phyloP scores from a whole-genome alignment of 2,329 filamentous ascomycete species.

The Cladobotryum mycophilum region DNA sequence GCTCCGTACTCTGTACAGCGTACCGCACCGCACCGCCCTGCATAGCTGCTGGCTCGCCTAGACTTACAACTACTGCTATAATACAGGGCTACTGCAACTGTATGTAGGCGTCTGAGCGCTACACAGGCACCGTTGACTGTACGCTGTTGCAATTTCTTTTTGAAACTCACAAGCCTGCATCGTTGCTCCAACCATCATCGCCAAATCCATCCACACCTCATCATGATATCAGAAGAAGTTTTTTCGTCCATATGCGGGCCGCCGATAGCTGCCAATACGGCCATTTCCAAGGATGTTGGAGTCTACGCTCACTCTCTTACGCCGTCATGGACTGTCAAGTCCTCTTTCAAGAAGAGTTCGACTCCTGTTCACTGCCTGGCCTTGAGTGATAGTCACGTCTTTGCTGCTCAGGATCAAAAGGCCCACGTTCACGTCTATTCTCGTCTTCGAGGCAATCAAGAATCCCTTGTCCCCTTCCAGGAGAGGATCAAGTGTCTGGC shows the following conservation, averaged over 20 bases:
- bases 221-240: slow-evolving; percentile 56
- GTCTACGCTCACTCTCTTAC: slow-evolving; percentile 82
- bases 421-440: slow-evolving; percentile 91
- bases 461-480: slow-evolving; percentile 79
- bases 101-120: too few relatives aligned
- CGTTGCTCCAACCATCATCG: background rate
- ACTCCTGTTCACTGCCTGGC: slow-evolving; percentile 73
- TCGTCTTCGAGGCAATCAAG: slow-evolving; percentile 75
- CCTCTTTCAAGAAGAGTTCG: slow-evolving; percentile 87
- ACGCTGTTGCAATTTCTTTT: background rate
- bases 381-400: slow-evolving; percentile 75
- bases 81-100: too few relatives aligned
- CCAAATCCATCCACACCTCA: slow-evolving; percentile 4
- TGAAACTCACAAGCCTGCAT: background rate
- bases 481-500: slow-evolving; percentile 77
- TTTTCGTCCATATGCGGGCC: slow-evolving; percentile 53
- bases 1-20: too few relatives aligned
- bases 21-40: too few relatives aligned
- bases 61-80: too few relatives aligned
- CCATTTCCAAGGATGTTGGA: slow-evolving; percentile 70
- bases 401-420: slow-evolving; percentile 86
- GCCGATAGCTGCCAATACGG: slow-evolving; percentile 54
- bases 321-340: slow-evolving; percentile 67
- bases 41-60: too few relatives aligned
- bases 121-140: background rate